Evolutionary conservation across 495 filamentous ascomycete species (phyloP), one percentile per base, ranked within the genome.

Genomic region (Rhypophila decipiens): DNA sequence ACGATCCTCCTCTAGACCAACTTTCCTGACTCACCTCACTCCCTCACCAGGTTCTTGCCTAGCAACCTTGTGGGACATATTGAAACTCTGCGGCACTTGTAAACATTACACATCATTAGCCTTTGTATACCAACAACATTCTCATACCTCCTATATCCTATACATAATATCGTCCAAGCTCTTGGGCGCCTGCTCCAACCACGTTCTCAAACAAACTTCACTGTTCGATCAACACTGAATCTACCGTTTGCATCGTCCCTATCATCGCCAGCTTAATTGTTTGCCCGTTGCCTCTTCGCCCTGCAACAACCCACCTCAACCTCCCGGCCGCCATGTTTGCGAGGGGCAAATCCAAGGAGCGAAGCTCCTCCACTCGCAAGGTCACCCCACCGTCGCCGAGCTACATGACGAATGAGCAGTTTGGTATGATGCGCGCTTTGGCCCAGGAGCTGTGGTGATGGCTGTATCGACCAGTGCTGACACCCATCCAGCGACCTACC

Each of bases 321-420:
- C 23, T 19, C 20, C 34, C 13, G 39, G 43, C 47, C 24, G 51
- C 44, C 51, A 67, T 67, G 64, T 63, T 63, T 40, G 53, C 53
- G n/a, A 59, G 55, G 27, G 47, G 51, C 48, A 63, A 49, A 21
- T 51, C 61, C 42, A 67, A 61, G 59, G 64, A 67, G 55, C 57
- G 49, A 13, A 47, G 42, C 37, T 59, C 27, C 27, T 31, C 64
- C 49, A 46, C 59, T 33, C 71, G 79, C 53, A 86, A 84, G 71
- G 77, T 80, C 52, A 82, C 82, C 38, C 83, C 84, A 51, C 83
- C 87, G 19, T 82, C 82, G 31, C 84, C 86, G 20, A 76, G 79
- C 33, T 94, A 87, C 69, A 95, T 96, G 90, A 81, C 82, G 29
- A 81, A 80, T 61, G 82, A 90, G 38, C 88, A 95, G 68, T 84